A percentile compares a stretch with the other conserved stretches of the same genome.
Conservation (phyloP, 441 rosid species). For the Hypseocharis bilobata region DNA sequence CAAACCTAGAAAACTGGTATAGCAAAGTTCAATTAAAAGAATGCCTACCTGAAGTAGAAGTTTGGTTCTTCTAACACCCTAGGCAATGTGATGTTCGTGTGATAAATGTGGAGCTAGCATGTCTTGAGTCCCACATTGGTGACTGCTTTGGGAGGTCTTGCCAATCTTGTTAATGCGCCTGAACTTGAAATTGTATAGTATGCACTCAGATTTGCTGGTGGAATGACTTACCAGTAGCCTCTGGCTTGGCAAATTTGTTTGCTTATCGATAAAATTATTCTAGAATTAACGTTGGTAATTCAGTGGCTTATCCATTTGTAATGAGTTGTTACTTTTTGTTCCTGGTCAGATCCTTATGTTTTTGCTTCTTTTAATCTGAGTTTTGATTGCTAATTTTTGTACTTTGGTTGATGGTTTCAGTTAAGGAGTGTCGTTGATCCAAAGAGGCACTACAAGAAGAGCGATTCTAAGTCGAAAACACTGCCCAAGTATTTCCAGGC, state of each 20-base stretch:
- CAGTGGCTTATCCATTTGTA: neutral
- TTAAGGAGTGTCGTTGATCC: slow-evolving; percentile 74
- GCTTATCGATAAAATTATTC: neutral
- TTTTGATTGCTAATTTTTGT: slow-evolving; percentile 4
- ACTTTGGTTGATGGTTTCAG: slow-evolving; percentile 27
- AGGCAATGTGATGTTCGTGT: neutral
- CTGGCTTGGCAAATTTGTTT: too few species aligned
- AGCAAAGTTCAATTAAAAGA: neutral
- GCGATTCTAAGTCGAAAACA: slow-evolving; percentile 41
- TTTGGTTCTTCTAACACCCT: neutral
- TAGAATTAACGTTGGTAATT: neutral
- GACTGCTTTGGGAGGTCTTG: neutral
- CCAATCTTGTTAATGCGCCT: neutral
- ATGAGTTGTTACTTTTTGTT: neutral
- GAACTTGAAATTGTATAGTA: neutral
- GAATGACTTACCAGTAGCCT: neutral
- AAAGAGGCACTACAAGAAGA: slow-evolving; percentile 68
- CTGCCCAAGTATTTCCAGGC: slow-evolving; percentile 85
- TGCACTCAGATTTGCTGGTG: neutral
- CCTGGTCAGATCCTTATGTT: neutral
- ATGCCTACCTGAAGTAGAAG: neutral
- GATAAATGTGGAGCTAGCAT: too few species aligned
- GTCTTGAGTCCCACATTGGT: neutral
- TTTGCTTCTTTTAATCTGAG: neutral
- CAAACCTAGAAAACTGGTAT: neutral